Base-by-base conservation (phyloP, 2,329 filamentous ascomycete species). In the Knoxdaviesia capensis region DNA sequence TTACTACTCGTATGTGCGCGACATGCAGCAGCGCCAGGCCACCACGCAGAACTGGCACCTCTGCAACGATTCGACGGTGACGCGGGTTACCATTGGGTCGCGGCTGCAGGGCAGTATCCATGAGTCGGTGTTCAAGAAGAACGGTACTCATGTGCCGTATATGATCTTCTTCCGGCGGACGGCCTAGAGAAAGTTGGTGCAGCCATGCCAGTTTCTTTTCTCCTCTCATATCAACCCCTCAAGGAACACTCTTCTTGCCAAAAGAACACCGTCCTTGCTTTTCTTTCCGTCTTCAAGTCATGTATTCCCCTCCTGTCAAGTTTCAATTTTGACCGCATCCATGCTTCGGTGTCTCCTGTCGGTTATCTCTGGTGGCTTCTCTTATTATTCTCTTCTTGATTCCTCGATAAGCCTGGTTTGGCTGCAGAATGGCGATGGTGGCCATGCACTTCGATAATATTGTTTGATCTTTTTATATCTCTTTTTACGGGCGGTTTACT, bases 1-100 rank as follows among this genome's bases (percentile, higher is more conserved):
- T 58, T 94, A 94, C 56, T 77, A 79, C 42, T 70, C 77, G 4
- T 75, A 80, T 44, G 71, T 81, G 46, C 71, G 71, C 38, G 64
- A 63, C 34, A 57, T 57, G 9, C 54, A 57, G 34, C 57, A 65
- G 44, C 58, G 57, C 5, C 58, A 57, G 33, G 57, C 55, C 28
- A 6, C n/a, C 35, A 35, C 41, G 10, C n/a, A 41, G 42, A 32
- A 38, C 28, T 74, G 71, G 71, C 59, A 62, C 46, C 51, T 56
- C 45, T 69, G 64, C 50, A 64, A 71, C 45, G 71, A 75, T 47
- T 50, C 51, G 10, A 44, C 45, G 1, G 59, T 68, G 5, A 56
- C 51, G 7, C 56, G 56, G 41, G 56, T 66, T n/a, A 59, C 59
- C 40, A 60, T 67, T 40, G 62, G 60, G 11, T 55, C 55, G 10